Evolutionary conservation across 305 asterid genomes (phyloP).

Genomic region (Fraxinus dipetala): DNA sequence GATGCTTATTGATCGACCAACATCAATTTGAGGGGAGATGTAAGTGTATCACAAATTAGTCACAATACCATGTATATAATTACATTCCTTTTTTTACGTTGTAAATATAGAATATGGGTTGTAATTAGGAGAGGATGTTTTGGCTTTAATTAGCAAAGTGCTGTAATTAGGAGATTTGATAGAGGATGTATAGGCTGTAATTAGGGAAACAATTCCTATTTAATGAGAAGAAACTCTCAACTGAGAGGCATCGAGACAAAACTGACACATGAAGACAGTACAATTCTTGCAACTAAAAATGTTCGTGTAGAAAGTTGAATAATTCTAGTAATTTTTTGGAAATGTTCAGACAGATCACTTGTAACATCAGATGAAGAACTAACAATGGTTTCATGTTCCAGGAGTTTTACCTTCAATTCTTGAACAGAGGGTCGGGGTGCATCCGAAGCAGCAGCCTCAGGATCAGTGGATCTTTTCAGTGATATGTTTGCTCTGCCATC

Average conservation of each 20-base stretch:
- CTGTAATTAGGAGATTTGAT: not conserved
- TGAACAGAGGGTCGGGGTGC: slow-evolving; percentile 80
- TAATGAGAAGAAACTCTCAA: not conserved
- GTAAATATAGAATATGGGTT: not conserved
- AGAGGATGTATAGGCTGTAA: not conserved
- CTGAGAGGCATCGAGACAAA: not conserved
- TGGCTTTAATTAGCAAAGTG: not conserved
- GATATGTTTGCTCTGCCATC: slow-evolving; percentile 99
- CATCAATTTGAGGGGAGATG: not conserved
- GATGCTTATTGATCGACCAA: not conserved
- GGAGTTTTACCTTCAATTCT: slow-evolving; percentile 66
- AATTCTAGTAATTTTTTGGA: not conserved
- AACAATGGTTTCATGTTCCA: not conserved
- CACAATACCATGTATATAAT: too few relatives aligned
- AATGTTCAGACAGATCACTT: not conserved
- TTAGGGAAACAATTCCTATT: not conserved
- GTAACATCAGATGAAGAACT: not conserved
- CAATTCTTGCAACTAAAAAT: not conserved
- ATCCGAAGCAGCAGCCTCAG: slow-evolving; percentile 68
- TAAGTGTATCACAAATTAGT: not conserved
- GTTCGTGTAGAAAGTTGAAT: not conserved
- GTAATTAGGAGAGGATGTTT: not conserved
- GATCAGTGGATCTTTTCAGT: slow-evolving; percentile 84
- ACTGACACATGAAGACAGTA: not conserved
- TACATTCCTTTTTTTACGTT: not conserved